Conservation (phyloP, 2,329 filamentous ascomycete genomes). For the Huntiella decipiens region DNA sequence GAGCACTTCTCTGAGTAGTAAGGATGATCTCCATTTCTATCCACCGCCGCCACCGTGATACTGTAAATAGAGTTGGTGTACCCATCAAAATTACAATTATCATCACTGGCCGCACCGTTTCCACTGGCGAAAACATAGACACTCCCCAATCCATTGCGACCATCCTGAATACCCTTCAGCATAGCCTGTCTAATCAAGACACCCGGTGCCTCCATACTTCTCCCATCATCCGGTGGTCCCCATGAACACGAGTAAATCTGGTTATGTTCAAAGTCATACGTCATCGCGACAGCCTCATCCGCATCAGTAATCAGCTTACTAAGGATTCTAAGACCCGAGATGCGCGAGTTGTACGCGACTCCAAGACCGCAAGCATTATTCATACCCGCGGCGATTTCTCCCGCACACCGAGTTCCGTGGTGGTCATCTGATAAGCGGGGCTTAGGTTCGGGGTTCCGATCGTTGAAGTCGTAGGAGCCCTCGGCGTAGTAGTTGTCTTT, state of each 20-base stretch:
- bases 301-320: conserved; percentile 79
- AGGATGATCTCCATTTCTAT: conserved; percentile 70
- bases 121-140: conserved; percentile 95
- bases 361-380: conserved; percentile 94
- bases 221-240: conserved; percentile 87
- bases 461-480: conserved; percentile 94
- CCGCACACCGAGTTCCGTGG: conserved; percentile 87
- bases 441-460: conserved; percentile 56
- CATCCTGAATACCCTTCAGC: conserved; percentile 78
- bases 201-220: conserved; percentile 83
- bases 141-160: conserved; percentile 63
- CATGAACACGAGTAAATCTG: conserved; percentile 98
- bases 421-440: conserved; percentile 69
- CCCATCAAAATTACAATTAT: conserved; percentile 98
- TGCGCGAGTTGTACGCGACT: conserved; percentile 77
- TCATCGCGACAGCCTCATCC: conserved; percentile 82
- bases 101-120: conserved; percentile 69
- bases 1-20: conserved; percentile 96
- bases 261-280: conserved; percentile 79
- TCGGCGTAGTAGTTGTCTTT: conserved; percentile 84
- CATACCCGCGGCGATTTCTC: conserved; percentile 77
- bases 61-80: conserved; percentile 99
- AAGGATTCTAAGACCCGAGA: conserved; percentile 82
- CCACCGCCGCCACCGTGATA: conserved; percentile 86
- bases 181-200: conserved; percentile 78